Evolutionary conservation across 768 basidiomycete genomes (phyloP).

Genomic region (Gloeopeniophorella convolvens): DNA sequence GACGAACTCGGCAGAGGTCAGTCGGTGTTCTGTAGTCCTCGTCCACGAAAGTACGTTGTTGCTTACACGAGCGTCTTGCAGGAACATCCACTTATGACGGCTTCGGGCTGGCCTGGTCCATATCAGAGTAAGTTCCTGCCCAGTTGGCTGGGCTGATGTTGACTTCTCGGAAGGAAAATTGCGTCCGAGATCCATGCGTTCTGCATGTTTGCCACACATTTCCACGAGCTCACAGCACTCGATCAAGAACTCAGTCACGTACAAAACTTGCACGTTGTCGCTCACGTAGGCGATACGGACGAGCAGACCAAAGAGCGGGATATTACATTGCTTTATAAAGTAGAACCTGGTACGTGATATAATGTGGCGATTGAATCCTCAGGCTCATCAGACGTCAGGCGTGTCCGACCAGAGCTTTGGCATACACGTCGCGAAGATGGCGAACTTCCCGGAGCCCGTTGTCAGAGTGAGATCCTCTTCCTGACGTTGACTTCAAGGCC

Average conservation of each 20-base stretch:
- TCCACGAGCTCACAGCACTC: slow-evolving; percentile 92
- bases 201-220: slow-evolving; percentile 96
- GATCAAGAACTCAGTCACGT: slow-evolving; percentile 83
- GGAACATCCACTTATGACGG: slow-evolving; percentile 97
- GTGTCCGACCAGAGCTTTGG: slow-evolving; percentile 97
- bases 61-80: slow-evolving; percentile 24
- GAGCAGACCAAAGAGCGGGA: slow-evolving; percentile 49
- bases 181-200: slow-evolving; percentile 89
- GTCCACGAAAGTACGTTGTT: background rate
- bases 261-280: slow-evolving; percentile 93
- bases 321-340: slow-evolving; percentile 74
- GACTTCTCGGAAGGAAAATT: slow-evolving; percentile 60
- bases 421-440: slow-evolving; percentile 95
- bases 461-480: slow-evolving; percentile 54
- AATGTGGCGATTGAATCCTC: background rate
- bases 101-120: slow-evolving; percentile 97
- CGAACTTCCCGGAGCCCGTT: slow-evolving; percentile 94
- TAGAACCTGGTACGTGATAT: slow-evolving; percentile 59
- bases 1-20: slow-evolving; percentile 91
- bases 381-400: slow-evolving; percentile 38
- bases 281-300: slow-evolving; percentile 64
- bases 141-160: background rate
- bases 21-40: slow-evolving; percentile 8
- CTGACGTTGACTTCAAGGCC: background rate
- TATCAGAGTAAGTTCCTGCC: slow-evolving; percentile 70